Conservation (phyloP, 768 basidiomycete species). For the Boletales sp. region DNA sequence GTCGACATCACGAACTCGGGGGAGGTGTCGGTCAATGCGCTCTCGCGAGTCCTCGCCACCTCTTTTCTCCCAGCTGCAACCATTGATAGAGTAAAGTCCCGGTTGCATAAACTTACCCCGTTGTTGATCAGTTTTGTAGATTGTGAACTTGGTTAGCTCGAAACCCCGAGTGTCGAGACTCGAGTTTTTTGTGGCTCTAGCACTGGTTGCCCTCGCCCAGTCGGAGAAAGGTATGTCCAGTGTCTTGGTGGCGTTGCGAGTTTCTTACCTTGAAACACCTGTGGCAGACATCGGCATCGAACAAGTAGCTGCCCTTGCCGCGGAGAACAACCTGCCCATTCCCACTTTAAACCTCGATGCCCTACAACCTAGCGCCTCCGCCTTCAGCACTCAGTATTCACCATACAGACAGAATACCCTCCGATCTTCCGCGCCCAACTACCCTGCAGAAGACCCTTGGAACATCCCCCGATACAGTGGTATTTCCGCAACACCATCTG, state of each 20-base stretch:
- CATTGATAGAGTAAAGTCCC: constrained; percentile 63
- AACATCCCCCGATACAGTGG: constrained; percentile 35
- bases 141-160: constrained; percentile 85
- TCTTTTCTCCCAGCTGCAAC: constrained; percentile 78
- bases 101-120: not conserved
- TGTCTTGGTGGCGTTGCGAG: constrained; percentile 1
- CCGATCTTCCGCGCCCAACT: constrained; percentile 46
- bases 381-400: constrained; percentile 40
- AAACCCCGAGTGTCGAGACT: constrained; percentile 76
- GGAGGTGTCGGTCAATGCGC: constrained; percentile 76
- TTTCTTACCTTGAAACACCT: not conserved
- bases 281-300: constrained; percentile 72
- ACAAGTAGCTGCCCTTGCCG: constrained; percentile 72
- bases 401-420: constrained; percentile 45
- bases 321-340: constrained; percentile 74
- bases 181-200: constrained; percentile 90
- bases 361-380: constrained; percentile 51
- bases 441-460: constrained; percentile 70
- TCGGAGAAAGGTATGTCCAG: constrained; percentile 59
- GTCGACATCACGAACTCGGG: constrained; percentile 71
- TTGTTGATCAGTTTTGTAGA: constrained; percentile 42
- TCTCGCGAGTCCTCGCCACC: constrained; percentile 76
- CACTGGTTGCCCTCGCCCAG: constrained; percentile 84
- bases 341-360: constrained; percentile 64
- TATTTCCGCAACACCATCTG: constrained; percentile 31